A percentile compares a stretch with the other conserved stretches of the same genome.
phyloP scores from a whole-genome alignment of 192 early-diverging fungal species.

The Backusella luteola region DNA sequence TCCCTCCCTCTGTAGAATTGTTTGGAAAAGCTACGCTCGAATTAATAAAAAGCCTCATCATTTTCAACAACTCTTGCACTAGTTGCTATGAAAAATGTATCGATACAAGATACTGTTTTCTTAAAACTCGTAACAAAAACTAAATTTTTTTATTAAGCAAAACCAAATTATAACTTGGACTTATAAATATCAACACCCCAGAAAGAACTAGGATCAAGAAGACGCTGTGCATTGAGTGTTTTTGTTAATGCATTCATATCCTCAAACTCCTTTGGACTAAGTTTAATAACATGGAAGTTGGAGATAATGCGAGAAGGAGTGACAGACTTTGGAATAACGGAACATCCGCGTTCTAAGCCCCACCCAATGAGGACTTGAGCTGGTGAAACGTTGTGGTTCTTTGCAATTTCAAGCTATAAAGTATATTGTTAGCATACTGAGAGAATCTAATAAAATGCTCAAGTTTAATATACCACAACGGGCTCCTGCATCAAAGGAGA shows the following conservation, averaged over 20 bases:
- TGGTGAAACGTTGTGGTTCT: conserved; percentile 60
- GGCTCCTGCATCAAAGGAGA: conserved; percentile 24
- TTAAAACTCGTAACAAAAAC: not conserved
- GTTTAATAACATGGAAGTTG: conserved; percentile 23
- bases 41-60: too few relatives aligned
- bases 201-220: not conserved
- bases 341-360: conserved; percentile 70
- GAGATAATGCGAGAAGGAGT: conserved; percentile 40
- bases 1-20: too few relatives aligned
- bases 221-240: not conserved
- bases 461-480: conserved; percentile 22
- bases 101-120: not conserved
- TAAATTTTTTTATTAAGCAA: not conserved
- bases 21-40: too few relatives aligned
- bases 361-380: conserved; percentile 82
- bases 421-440: not conserved
- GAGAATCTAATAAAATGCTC: not conserved
- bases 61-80: too few relatives aligned
- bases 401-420: conserved; percentile 50
- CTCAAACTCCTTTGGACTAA: conserved; percentile 7
- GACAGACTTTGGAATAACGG: conserved; percentile 84
- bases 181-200: conserved; percentile 8
- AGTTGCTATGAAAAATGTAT: too few relatives aligned
- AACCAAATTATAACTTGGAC: not conserved
- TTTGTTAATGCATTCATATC: not conserved